Conservation (phyloP, 306 rosid species). For the Macrotyloma uniflorum region DNA sequence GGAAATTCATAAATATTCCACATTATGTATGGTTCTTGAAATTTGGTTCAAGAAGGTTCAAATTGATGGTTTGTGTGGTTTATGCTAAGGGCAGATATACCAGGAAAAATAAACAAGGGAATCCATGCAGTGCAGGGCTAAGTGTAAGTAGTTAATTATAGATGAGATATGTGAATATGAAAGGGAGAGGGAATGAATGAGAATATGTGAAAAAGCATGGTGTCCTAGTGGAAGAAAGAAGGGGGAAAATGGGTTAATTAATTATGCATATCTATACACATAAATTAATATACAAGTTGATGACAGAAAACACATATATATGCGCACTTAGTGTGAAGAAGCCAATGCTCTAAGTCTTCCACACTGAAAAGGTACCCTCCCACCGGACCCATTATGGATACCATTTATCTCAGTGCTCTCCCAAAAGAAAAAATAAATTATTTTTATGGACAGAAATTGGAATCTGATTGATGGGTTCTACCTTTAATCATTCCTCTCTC, state of each 20-base stretch:
- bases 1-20: slow-evolving; percentile 41
- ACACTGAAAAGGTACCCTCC: slow-evolving; percentile 52
- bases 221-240: slow-evolving; percentile 40
- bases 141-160: neutral
- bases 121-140: slow-evolving; percentile 35
- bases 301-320: slow-evolving; percentile 36
- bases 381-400: slow-evolving; percentile 60
- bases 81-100: slow-evolving; percentile 41
- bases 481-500: slow-evolving; percentile 67
- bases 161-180: slow-evolving; percentile 33
- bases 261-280: slow-evolving; percentile 34
- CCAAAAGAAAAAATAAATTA: slow-evolving; percentile 48
- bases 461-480: slow-evolving; percentile 78
- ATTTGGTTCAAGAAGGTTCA: slow-evolving; percentile 39
- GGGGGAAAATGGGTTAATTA: slow-evolving; percentile 22
- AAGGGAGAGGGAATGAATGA: slow-evolving; percentile 36
- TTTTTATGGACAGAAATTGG: slow-evolving; percentile 73
- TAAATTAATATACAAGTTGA: slow-evolving; percentile 45
- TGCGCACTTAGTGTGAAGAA: slow-evolving; percentile 59
- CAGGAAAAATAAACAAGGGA: slow-evolving; percentile 1
- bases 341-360: slow-evolving; percentile 47
- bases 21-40: slow-evolving; percentile 29
- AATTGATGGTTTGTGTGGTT: slow-evolving; percentile 35
- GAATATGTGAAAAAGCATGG: slow-evolving; percentile 41
- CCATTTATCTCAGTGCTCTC: slow-evolving; percentile 68